Conservation (phyloP, 306 rosid genomes). For the Notholithocarpus densiflorus region DNA sequence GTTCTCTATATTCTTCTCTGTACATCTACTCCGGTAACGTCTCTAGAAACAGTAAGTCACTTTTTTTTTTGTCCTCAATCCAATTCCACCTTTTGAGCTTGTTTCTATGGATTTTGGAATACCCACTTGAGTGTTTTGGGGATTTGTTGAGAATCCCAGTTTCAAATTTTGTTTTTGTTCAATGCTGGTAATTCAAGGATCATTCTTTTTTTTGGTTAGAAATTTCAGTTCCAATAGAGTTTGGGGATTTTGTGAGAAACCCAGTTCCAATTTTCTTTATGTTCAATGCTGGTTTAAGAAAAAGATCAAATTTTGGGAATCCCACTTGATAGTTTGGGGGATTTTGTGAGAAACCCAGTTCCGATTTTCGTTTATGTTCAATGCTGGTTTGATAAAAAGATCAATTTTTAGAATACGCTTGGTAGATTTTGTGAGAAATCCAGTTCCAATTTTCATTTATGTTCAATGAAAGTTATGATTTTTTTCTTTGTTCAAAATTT, state of each 20-base stretch:
- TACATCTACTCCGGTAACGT: slow-evolving; percentile 76
- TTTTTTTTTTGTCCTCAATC: background rate
- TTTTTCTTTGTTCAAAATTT: too few species aligned
- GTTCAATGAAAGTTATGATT: too few species aligned
- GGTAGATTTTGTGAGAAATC: background rate
- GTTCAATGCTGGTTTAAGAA: too few species aligned
- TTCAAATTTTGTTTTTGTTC: too few species aligned
- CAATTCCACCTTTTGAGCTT: background rate
- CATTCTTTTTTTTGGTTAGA: too few species aligned
- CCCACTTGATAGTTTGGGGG: background rate
- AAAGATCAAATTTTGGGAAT: background rate
- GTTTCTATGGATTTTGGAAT: background rate
- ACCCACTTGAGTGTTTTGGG: background rate
- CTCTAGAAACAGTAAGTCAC: slow-evolving; percentile 48
- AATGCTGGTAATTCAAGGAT: too few species aligned
- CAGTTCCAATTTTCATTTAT: background rate
- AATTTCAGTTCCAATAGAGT: too few species aligned
- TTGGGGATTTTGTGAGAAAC: background rate
- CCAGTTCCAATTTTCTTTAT: too few species aligned
- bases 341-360: slow-evolving; percentile 10
- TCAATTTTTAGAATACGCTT: too few species aligned
- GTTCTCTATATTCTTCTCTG: slow-evolving; percentile 80
- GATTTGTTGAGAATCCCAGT: background rate
- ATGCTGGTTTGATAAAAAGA: background rate
- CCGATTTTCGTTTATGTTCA: slow-evolving; percentile 6